Evolutionary conservation across 805 yeast genomes (phyloP), one percentile per base, ranked within the genome.

Genomic region (Lipomyces starkeyi): DNA sequence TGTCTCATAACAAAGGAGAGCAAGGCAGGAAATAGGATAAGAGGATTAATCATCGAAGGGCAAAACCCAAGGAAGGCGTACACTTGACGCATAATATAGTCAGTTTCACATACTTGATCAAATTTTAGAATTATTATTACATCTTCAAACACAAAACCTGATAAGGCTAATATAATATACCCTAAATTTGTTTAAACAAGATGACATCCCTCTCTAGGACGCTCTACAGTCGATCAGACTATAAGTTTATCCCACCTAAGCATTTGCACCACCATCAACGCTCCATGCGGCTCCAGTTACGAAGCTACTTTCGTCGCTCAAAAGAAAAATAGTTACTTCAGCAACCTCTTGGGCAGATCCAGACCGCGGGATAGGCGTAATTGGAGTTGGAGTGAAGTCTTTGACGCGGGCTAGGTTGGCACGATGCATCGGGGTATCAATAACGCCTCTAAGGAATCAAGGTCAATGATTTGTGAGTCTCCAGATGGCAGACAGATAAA

Each of bases 361-460:
- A 13, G n/a, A 13, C 17, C 47, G 47, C 17, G 47, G 47, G n/a
- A 40, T 40, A 14, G 47, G 47, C 47, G 47, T 40, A 40, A 20
- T 14, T 13, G 47, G 20, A 40, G 47, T 40, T 40, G 47, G 47
- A 40, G 47, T 40, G 7, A 40, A 40, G 17, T 5, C 47, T 14
- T 40, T 40, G 47, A 40, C 47, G 47, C 47, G 47, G 47, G 47
- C 47, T 40, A 40, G n/a, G 14, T 40, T 40, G 47, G 47, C 47
- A 4, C 47, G 47, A 40, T 40, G 47, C 47, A 40, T 40, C 47
- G 47, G 47, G 6, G 47, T 40, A 40, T 13, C 47, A 40, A 40
- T 40, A 40, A 40, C 47, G 6, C 47, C 47, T 40, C 47, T 40
- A 40, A 40, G 14, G 37, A 40, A 40, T 6, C n/a, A 40, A 40